Conservation (phyloP, 768 basidiomycete genomes). For the Tremella mesenterica region DNA sequence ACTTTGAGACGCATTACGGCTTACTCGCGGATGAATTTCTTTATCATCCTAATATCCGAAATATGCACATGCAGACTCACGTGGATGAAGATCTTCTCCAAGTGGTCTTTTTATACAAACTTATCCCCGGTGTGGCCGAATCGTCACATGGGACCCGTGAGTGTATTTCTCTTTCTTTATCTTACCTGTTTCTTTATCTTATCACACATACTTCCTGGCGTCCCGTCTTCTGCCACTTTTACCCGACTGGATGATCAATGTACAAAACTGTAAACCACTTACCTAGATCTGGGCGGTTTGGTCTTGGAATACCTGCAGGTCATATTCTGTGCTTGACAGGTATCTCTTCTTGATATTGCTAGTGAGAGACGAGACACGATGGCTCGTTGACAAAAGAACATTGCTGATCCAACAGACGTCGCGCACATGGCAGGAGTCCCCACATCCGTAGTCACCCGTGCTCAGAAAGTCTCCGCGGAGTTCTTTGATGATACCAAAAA, state of each 20-base stretch:
- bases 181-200: not conserved
- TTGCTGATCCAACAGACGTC: constrained; percentile 48
- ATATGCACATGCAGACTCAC: constrained; percentile 91
- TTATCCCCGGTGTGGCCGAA: constrained; percentile 51
- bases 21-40: constrained; percentile 88
- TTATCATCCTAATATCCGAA: constrained; percentile 83
- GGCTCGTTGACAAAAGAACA: not conserved
- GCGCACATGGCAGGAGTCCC: constrained; percentile 92
- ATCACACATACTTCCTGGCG: constrained; percentile 66
- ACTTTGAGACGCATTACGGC: constrained; percentile 70
- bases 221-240: too few species aligned
- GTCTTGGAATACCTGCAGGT: too few species aligned
- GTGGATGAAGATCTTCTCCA: constrained; percentile 66
- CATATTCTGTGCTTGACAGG: too few species aligned
- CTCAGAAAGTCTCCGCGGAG: constrained; percentile 73
- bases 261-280: too few species aligned
- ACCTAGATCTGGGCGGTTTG: too few species aligned
- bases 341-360: not conserved
- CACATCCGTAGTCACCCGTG: constrained; percentile 67
- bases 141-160: constrained; percentile 43
- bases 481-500: constrained; percentile 82
- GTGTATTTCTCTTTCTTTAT: constrained; percentile 10
- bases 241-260: too few species aligned
- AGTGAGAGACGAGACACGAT: not conserved
- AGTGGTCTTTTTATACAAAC: constrained; percentile 92